Evolutionary conservation across 768 basidiomycete species (phyloP).

Genomic region (Psilocybe subaeruginosa): DNA sequence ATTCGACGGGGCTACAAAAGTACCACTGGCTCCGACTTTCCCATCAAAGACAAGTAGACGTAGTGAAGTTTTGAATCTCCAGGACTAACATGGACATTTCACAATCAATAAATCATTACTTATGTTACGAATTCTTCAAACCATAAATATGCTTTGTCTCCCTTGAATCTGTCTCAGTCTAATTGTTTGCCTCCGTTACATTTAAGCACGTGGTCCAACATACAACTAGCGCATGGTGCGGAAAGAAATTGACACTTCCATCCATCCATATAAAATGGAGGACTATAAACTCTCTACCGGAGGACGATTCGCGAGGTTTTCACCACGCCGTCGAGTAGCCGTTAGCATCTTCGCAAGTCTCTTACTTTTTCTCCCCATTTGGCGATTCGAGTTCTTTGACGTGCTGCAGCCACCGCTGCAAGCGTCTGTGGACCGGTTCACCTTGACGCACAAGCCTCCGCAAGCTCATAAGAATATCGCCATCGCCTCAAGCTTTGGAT

Average conservation of each 20-base stretch:
- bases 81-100: too few species aligned
- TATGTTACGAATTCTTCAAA: too few species aligned
- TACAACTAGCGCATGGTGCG: too few species aligned
- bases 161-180: too few species aligned
- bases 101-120: too few species aligned
- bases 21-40: constrained; percentile 40
- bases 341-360: not conserved
- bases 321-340: not conserved
- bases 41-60: constrained; percentile 32
- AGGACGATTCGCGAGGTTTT: not conserved
- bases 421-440: not conserved
- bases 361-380: not conserved
- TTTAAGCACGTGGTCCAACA: too few species aligned
- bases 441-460: not conserved
- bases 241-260: not conserved
- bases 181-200: too few species aligned
- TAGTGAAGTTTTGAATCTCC: too few species aligned
- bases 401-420: not conserved
- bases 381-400: not conserved
- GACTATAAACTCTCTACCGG: not conserved
- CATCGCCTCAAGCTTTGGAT: constrained; percentile 5
- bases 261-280: not conserved
- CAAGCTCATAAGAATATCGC: not conserved
- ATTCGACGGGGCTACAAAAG: constrained; percentile 37
- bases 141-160: too few species aligned